phyloP scores from a whole-genome alignment of 1,284 basidiomycete species.

The Ustilago tritici region DNA sequence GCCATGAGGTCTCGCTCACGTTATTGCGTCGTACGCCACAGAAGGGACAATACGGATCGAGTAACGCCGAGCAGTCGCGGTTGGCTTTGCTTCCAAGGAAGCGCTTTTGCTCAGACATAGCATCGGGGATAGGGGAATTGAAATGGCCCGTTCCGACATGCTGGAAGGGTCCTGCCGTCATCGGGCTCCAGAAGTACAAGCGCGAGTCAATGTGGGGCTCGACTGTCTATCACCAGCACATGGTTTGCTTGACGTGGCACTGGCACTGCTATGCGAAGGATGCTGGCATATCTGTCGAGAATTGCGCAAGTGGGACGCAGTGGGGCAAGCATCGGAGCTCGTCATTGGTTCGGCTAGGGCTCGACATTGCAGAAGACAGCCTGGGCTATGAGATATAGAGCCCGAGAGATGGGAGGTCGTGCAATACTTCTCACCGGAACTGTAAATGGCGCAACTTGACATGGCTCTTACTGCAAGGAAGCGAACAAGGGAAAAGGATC shows the following conservation, averaged over 20 bases:
- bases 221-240: slow-evolving; percentile 3
- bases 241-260: not conserved
- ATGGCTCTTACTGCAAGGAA: not conserved
- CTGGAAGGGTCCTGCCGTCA: slow-evolving; percentile 4
- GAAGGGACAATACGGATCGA: slow-evolving; percentile 1
- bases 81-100: not conserved
- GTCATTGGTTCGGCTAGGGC: slow-evolving; percentile 2
- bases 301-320: slow-evolving; percentile 17
- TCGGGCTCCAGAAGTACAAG: slow-evolving; percentile 43
- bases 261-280: slow-evolving; percentile 6
- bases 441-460: slow-evolving; percentile 37
- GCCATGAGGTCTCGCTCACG: slow-evolving; percentile 4
- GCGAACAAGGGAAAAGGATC: not conserved
- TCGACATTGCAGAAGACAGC: slow-evolving; percentile 3
- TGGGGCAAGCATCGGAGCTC: slow-evolving; percentile 1
- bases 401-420: slow-evolving; percentile 7
- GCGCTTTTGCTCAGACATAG: not conserved
- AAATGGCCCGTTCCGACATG: not conserved
- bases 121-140: not conserved
- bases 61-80: slow-evolving; percentile 16
- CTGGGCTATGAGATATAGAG: slow-evolving; percentile 23
- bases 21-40: not conserved
- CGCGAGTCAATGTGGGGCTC: slow-evolving; percentile 20
- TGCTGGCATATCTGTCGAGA: slow-evolving; percentile 9
- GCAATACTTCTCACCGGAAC: slow-evolving; percentile 4